Evolutionary conservation across 2,329 filamentous ascomycete genomes (phyloP).

Genomic region (Sphaerostilbella broomeana): DNA sequence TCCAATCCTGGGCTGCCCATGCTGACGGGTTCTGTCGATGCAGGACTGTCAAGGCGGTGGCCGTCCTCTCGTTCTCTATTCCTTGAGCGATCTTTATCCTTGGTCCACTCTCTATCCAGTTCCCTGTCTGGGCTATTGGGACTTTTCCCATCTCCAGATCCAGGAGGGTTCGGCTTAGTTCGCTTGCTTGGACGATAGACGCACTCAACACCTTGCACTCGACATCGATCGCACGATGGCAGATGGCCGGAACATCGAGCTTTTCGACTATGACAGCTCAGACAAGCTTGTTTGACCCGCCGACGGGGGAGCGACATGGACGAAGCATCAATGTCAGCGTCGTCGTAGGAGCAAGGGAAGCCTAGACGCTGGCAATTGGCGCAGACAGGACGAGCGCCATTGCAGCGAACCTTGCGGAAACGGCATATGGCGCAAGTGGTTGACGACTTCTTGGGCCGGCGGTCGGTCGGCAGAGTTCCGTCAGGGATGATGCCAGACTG

Average conservation of each 20-base stretch:
- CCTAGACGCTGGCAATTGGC: constrained; percentile 53
- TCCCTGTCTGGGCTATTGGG: constrained; percentile 31
- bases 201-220: constrained; percentile 48
- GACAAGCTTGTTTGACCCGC: constrained; percentile 50
- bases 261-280: constrained; percentile 52
- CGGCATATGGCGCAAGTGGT: constrained; percentile 50
- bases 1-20: constrained; percentile 29
- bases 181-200: constrained; percentile 47
- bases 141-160: constrained; percentile 21
- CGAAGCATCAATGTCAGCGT: constrained; percentile 36
- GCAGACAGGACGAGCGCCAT: constrained; percentile 46
- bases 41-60: constrained; percentile 30
- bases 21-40: constrained; percentile 28
- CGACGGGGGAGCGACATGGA: constrained; percentile 43
- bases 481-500: neutral
- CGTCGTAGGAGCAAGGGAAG: constrained; percentile 52
- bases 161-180: constrained; percentile 19
- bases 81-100: constrained; percentile 3
- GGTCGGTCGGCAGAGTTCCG: constrained; percentile 19
- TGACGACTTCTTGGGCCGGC: constrained; percentile 36
- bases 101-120: constrained; percentile 16
- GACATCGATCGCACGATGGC: constrained; percentile 46
- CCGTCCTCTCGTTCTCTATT: constrained; percentile 21
- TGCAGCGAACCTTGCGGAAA: constrained; percentile 52
- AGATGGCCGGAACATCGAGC: constrained; percentile 52